Evolutionary conservation across 768 basidiomycete species (phyloP), one percentile per base, ranked within the genome.

Genomic region (Serendipita sp.): DNA sequence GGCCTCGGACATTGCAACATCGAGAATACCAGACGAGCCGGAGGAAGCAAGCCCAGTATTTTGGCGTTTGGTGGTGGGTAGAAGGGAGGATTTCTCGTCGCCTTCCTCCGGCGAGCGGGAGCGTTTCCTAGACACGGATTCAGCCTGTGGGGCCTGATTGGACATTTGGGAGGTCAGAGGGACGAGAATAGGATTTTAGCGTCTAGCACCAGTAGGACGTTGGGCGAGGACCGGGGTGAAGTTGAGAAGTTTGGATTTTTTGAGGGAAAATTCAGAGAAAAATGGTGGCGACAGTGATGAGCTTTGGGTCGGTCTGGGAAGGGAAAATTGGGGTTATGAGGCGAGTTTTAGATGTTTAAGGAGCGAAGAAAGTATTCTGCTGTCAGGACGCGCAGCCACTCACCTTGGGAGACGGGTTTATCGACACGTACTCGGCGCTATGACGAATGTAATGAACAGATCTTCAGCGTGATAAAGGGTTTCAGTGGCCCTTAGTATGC

Each of bases 61-160:
- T 36, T 60, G 55, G 36, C 55, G 55, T 36, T 60, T 60, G 55
- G 27, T 60, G 34, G 27, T 36, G 16, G 18, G 55, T 34, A 29
- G 55, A 10, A 60, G 16, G 27, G 27, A n/a, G 16, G 27, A n/a
- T 34, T 60, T 60, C 27, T 60, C 55, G 55, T 60, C 55, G 29
- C 23, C 27, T 36, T 60, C 55, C 27, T 60, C 55, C 10, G 55
- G 36, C 55, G 55, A 60, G 36, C 55, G 55, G 27, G 55, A 60
- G 29, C 55, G 55, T 60, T 60, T 60, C 55, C 55, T 60, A 31
- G 55, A 60, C 27, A 60, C 29, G 55, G 55, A 60, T 60, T 60
- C 55, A 60, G 55, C 33, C 55, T 23, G 11, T 10, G 3, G 29
- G 34, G 55, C 55, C 34, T 23, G 11, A 34, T 31, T 8, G 36